phyloP scores from a whole-genome alignment of 192 early-diverging fungal genomes.

The Podila clonocystis region DNA sequence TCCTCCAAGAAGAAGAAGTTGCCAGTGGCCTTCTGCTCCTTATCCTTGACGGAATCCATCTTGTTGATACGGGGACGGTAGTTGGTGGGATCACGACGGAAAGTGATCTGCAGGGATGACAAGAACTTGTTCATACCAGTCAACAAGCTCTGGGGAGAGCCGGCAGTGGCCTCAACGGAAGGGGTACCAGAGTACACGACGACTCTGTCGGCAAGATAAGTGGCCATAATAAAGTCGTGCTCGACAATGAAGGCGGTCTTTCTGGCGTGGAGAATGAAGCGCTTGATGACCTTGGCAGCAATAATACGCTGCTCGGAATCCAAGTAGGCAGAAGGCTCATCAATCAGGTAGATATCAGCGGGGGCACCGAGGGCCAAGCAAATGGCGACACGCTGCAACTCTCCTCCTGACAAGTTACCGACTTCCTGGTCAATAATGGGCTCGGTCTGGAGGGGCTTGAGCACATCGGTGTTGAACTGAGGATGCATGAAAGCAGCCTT shows the following conservation, averaged over 20 bases:
- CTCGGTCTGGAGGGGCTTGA: constrained; percentile 94
- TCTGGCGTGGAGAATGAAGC: constrained; percentile 94
- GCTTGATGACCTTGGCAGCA: constrained; percentile 98
- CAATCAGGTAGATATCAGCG: constrained; percentile 97
- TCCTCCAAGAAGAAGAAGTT: constrained; percentile 78
- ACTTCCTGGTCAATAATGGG: constrained; percentile 93
- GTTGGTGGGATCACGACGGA: constrained; percentile 98
- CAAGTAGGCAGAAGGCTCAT: constrained; percentile 97
- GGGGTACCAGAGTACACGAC: constrained; percentile 95
- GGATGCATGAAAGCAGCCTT: constrained; percentile 84
- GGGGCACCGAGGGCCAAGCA: constrained; percentile 87
- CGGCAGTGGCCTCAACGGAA: constrained; percentile 84
- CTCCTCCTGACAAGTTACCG: constrained; percentile 91
- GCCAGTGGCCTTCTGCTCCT: constrained; percentile 89
- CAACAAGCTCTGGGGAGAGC: constrained; percentile 87
- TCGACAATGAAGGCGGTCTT: constrained; percentile 98
- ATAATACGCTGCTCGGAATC: constrained; percentile 99
- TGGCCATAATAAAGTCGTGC: constrained; percentile 99
- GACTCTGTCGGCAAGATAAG: constrained; percentile 96
- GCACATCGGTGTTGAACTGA: constrained; percentile 97
- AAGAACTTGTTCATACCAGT: constrained; percentile 98
- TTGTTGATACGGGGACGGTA: constrained; percentile 99
- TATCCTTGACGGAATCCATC: constrained; percentile 91
- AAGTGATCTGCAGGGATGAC: constrained; percentile 90
- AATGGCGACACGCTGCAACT: constrained; percentile 99